These are phyloP conservation scores for Oenanthe sinensis DNA, from an alignment of 129 eudicot species.

Conservation along the genomic window DNA sequence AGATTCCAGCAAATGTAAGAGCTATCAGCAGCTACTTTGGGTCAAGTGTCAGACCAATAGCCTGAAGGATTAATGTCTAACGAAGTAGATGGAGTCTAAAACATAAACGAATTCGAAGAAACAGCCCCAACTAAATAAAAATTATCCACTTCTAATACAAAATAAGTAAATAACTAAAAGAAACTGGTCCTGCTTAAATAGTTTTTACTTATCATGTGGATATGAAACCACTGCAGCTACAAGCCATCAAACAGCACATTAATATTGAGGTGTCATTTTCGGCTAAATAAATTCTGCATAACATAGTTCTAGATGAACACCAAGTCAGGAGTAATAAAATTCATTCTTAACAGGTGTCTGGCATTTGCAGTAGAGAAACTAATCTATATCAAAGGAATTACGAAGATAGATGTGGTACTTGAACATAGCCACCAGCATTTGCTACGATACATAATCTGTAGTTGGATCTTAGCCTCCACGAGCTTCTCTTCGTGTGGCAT, in stretches of 20 bases:
- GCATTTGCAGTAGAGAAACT: not conserved
- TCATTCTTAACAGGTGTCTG: not conserved
- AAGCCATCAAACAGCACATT: not conserved
- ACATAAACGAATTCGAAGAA: not conserved
- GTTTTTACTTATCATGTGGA: not conserved
- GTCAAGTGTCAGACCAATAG: not conserved
- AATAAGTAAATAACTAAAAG: too few relatives aligned
- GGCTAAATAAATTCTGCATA: not conserved
- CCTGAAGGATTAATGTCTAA: not conserved
- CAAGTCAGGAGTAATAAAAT: not conserved
- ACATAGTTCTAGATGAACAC: not conserved
- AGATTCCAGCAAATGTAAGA: not conserved
- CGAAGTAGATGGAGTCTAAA: not conserved
- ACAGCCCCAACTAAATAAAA: not conserved
- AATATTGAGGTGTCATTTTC: not conserved
- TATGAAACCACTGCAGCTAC: not conserved
- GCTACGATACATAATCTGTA: not conserved
- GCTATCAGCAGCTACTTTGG: not conserved
- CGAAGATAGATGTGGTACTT: not conserved
- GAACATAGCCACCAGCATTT: not conserved
- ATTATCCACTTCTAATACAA: not conserved
- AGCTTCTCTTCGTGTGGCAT: slow-evolving; percentile 99
- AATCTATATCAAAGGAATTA: not conserved
- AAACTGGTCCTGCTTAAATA: too few relatives aligned
- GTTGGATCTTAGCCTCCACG: slow-evolving; percentile 63